Conservation (phyloP, 2,329 filamentous ascomycete species). For the Aquanectria penicillioides region DNA sequence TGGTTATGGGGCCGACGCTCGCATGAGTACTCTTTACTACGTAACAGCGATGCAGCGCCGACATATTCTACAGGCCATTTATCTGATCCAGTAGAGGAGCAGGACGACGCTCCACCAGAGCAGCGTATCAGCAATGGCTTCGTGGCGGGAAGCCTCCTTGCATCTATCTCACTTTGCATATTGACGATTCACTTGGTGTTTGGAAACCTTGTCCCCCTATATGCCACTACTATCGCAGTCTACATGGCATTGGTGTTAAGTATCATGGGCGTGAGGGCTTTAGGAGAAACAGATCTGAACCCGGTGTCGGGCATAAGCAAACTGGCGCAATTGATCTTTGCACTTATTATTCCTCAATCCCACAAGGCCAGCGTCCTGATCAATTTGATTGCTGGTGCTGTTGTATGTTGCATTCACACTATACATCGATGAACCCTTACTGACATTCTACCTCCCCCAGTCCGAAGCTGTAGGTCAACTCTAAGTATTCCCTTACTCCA, state of each 20-base stretch:
- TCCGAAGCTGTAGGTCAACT: constrained; percentile 10
- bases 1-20: constrained; percentile 30
- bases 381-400: constrained; percentile 92
- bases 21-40: constrained; percentile 39
- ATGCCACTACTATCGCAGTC: constrained; percentile 81
- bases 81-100: constrained; percentile 55
- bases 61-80: not conserved
- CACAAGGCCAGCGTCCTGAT: constrained; percentile 91
- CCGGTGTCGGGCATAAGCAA: constrained; percentile 97
- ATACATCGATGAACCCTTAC: not conserved
- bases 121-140: constrained; percentile 80
- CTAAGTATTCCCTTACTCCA: no score
- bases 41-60: constrained; percentile 18
- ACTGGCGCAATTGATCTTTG: constrained; percentile 94
- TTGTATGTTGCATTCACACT: constrained; percentile 55
- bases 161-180: constrained; percentile 84
- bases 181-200: constrained; percentile 85
- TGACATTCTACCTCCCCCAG: not conserved
- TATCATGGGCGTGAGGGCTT: constrained; percentile 76
- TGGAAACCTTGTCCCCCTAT: constrained; percentile 80
- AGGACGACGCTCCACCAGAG: constrained; percentile 83
- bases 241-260: constrained; percentile 83
- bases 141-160: constrained; percentile 78
- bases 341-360: constrained; percentile 82
- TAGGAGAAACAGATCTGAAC: constrained; percentile 90